phyloP scores from a whole-genome alignment of 768 basidiomycete genomes.

The Mycena leptocephala region DNA sequence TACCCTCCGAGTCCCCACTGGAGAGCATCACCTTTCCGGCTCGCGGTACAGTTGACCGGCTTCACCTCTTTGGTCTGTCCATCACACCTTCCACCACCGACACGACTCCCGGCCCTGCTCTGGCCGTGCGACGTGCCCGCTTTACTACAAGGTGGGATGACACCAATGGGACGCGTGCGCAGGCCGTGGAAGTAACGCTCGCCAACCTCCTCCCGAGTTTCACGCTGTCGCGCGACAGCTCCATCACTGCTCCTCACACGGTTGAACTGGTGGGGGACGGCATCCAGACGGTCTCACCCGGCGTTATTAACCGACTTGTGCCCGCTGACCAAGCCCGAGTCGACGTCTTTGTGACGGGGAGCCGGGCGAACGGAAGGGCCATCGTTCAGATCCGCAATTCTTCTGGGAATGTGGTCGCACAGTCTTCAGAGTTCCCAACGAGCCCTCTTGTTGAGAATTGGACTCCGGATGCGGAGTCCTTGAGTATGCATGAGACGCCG shows the following conservation, averaged over 20 bases:
- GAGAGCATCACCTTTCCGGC: constrained; percentile 63
- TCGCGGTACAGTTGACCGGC: constrained; percentile 45
- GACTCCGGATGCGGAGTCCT: constrained; percentile 52
- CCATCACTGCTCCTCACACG: constrained; percentile 51
- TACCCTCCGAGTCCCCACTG: constrained; percentile 58
- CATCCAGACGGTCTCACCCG: constrained; percentile 60
- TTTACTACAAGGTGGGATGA: constrained; percentile 66
- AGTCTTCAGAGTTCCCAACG: constrained; percentile 56
- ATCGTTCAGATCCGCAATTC: constrained; percentile 52
- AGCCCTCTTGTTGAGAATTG: constrained; percentile 57
- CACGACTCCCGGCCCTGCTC: constrained; percentile 40
- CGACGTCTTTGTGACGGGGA: constrained; percentile 64
- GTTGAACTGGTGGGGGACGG: constrained; percentile 57
- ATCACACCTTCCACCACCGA: constrained; percentile 50
- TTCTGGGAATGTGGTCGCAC: constrained; percentile 52
- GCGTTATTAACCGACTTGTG: constrained; percentile 61
- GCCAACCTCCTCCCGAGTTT: constrained; percentile 64
- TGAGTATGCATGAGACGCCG: constrained; percentile 67
- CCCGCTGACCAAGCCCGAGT: constrained; percentile 67
- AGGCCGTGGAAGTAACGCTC: constrained; percentile 67
- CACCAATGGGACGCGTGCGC: constrained; percentile 54
- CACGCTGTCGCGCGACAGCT: constrained; percentile 43
- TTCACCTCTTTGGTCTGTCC: constrained; percentile 65
- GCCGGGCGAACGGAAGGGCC: constrained; percentile 45
- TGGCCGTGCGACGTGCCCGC: constrained; percentile 59